phyloP scores from a whole-genome alignment of 169 alveolate species.

The Plasmodium berghei region DNA sequence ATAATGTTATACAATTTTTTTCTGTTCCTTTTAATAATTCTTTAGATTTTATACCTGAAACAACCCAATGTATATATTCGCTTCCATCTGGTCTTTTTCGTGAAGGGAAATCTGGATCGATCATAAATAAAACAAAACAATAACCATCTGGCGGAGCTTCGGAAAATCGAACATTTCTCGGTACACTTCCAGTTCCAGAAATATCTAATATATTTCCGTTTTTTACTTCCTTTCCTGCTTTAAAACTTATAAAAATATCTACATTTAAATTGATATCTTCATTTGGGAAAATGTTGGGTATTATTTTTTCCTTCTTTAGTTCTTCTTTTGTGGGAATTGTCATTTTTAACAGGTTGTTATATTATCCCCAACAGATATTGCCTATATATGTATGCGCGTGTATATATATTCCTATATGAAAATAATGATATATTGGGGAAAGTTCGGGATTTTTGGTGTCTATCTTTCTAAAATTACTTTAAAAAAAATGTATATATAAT shows the following conservation, averaged over 20 bases:
- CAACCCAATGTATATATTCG: conserved; percentile 71
- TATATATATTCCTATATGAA: too few species aligned
- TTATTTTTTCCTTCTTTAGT: conserved; percentile 66
- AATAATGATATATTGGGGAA: too few species aligned
- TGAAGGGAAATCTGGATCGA: conserved; percentile 72
- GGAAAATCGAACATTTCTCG: conserved; percentile 68
- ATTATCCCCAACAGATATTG: too few species aligned
- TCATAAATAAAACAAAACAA: conserved; percentile 68
- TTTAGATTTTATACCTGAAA: conserved; percentile 72
- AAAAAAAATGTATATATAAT: too few species aligned
- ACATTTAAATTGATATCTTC: conserved; percentile 44
- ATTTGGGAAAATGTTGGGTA: conserved; percentile 67
- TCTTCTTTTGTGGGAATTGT: conserved; percentile 59
- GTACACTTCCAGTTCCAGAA: conserved; percentile 70
- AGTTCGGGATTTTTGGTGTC: too few species aligned
- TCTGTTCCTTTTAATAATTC: conserved; percentile 71
- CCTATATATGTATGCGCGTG: too few species aligned
- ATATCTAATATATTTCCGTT: conserved; percentile 55
- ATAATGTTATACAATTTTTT: conserved; percentile 46
- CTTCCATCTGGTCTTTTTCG: conserved; percentile 74
- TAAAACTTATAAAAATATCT: conserved; percentile 53
- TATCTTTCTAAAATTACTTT: too few species aligned
- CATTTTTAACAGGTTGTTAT: conserved; percentile 9
- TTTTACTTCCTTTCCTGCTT: conserved; percentile 72
- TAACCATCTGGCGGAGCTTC: conserved; percentile 74